Percentiles rank a stretch among this genome's conserved stretches.
phyloP scores from a whole-genome alignment of 2,329 filamentous ascomycete species.

The Apiospora phragmitis region DNA sequence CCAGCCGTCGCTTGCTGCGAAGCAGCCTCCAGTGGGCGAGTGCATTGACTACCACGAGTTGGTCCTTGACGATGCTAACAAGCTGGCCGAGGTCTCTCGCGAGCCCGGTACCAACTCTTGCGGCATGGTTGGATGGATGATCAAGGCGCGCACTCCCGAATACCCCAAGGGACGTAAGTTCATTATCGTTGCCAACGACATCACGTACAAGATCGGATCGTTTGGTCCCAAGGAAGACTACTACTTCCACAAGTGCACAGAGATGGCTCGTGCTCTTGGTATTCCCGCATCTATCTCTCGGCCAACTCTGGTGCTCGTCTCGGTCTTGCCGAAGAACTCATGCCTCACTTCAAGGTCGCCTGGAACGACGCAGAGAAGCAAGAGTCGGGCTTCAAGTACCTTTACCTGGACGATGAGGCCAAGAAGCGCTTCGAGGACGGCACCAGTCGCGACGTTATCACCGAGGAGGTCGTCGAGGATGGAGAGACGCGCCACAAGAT shows the following conservation, averaged over 20 bases:
- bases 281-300: constrained; percentile 98
- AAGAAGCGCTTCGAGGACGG: constrained; percentile 85
- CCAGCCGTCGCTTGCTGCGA: constrained; percentile 72
- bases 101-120: constrained; percentile 94
- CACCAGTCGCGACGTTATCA: constrained; percentile 75
- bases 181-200: constrained; percentile 97
- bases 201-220: constrained; percentile 97
- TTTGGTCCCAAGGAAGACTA: constrained; percentile 96
- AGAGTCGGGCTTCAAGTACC: constrained; percentile 91
- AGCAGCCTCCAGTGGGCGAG: constrained; percentile 82
- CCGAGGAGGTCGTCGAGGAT: constrained; percentile 81
- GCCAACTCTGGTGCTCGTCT: constrained; percentile 98
- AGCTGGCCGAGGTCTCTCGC: constrained; percentile 87
- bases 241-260: constrained; percentile 99
- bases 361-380: constrained; percentile 87
- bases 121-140: constrained; percentile 98
- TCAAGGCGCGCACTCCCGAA: constrained; percentile 92
- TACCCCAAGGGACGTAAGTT: constrained; percentile 92
- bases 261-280: constrained; percentile 88
- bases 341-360: constrained; percentile 94
- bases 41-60: constrained; percentile 94
- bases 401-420: constrained; percentile 85
- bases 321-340: constrained; percentile 93
- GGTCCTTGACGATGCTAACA: constrained; percentile 91
- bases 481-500: constrained; percentile 94